Evolutionary conservation across 2,329 filamentous ascomycete genomes (phyloP).

Genomic region (Alternaria alternata): DNA sequence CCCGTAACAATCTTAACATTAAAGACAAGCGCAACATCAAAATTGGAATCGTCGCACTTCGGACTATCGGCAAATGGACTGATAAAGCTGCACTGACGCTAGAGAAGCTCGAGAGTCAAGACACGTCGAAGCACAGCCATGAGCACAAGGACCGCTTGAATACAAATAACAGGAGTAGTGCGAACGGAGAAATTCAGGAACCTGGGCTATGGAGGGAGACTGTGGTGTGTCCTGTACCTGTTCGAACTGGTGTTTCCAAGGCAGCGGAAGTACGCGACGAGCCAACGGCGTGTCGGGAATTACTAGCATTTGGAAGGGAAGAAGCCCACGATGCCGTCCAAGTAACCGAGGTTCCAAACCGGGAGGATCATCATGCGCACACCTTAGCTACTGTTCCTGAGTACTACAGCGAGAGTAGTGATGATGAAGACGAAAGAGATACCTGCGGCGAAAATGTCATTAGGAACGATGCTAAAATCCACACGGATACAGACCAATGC

Average conservation of each 20-base stretch:
- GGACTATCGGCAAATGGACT: constrained; percentile 8
- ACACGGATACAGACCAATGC: not conserved
- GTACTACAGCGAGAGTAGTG: not conserved
- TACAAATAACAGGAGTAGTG: too few species aligned
- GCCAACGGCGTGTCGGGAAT: not conserved
- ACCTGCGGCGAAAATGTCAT: not conserved
- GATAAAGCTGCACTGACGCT: constrained; percentile 12
- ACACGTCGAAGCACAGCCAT: not conserved
- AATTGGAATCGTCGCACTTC: not conserved
- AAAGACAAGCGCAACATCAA: constrained; percentile 7
- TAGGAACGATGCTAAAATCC: not conserved
- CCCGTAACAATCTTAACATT: not conserved
- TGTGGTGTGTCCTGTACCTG: not conserved
- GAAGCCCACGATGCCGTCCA: not conserved
- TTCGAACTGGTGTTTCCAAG: not conserved
- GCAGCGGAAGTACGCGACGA: not conserved
- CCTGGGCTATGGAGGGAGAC: not conserved
- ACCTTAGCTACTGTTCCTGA: not conserved
- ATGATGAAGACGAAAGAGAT: not conserved
- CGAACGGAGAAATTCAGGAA: not conserved
- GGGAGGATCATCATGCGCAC: not conserved
- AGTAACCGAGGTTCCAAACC: not conserved
- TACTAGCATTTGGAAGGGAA: too few species aligned
- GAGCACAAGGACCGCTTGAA: not conserved
- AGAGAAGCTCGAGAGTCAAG: constrained; percentile 7